A percentile compares a stretch with the other conserved stretches of the same genome.
Evolutionary conservation across 1,284 basidiomycete genomes (phyloP).

Genomic region (Ustilago shanxiensis): DNA sequence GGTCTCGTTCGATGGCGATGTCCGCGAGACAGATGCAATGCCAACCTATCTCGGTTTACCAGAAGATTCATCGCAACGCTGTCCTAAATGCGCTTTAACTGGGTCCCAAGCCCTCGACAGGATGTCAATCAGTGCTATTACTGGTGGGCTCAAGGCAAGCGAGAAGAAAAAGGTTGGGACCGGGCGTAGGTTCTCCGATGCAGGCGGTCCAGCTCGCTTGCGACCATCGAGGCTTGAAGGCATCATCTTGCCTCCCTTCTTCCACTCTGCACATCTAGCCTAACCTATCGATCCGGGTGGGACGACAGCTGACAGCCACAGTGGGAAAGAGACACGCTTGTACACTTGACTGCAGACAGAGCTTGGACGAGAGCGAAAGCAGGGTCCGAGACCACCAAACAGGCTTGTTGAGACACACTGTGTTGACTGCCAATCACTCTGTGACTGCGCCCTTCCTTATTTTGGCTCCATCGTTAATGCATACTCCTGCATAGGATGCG

Average conservation of each 20-base stretch:
- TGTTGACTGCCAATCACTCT: no score
- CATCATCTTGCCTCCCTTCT: neutral
- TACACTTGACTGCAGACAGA: neutral
- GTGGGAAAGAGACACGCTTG: neutral
- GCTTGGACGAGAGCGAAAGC: neutral
- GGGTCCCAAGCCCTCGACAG: no score
- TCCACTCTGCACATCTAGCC: neutral
- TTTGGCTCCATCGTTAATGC: neutral
- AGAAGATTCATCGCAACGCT: no score
- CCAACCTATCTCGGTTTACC: neutral
- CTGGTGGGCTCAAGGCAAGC: neutral
- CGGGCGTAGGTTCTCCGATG: slow-evolving; percentile 28
- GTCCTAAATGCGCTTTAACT: no score
- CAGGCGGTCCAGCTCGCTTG: slow-evolving; percentile 24
- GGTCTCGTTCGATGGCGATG: neutral
- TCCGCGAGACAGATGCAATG: neutral
- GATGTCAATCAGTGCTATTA: no score
- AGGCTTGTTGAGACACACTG: neutral
- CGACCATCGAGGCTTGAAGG: neutral
- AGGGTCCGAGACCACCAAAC: neutral
- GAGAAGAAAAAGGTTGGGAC: neutral
- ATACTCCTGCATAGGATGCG: neutral
- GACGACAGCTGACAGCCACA: neutral
- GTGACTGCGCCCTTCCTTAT: no score
- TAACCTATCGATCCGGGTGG: no score